Conservation (phyloP, 768 basidiomycete genomes). For the Russula sp. region DNA sequence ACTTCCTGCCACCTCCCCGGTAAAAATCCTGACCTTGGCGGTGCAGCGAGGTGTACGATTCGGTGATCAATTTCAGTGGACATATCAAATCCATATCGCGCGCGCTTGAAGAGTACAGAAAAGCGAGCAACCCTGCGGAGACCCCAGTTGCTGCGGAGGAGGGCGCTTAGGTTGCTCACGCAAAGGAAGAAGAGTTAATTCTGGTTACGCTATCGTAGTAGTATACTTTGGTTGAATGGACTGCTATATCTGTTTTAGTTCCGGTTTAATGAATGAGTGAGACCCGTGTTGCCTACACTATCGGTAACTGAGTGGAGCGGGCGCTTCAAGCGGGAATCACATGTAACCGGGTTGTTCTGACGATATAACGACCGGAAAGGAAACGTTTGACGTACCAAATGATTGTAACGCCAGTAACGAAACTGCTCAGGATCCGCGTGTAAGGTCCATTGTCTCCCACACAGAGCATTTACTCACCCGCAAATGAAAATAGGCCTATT, state of each 20-base stretch:
- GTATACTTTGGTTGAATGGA: not conserved
- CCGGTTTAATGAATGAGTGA: not conserved
- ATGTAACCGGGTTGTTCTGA: not conserved
- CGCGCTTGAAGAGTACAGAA: constrained; percentile 50
- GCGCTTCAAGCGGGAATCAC: constrained; percentile 1
- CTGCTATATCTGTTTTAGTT: not conserved
- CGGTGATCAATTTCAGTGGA: constrained; percentile 52
- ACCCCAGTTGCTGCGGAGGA: not conserved
- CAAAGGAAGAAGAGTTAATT: not conserved
- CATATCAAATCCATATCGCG: constrained; percentile 65
- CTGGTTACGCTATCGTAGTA: no score
- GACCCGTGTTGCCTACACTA: no score
- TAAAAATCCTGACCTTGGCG: constrained; percentile 4
- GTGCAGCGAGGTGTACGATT: constrained; percentile 55
- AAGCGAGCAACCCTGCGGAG: constrained; percentile 31
- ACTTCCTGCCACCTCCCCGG: not conserved
- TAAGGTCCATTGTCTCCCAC: constrained; percentile 38
- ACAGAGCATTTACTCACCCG: not conserved
- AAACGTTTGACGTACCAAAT: constrained; percentile 14
- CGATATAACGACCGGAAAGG: not conserved
- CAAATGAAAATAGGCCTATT: constrained; percentile 53
- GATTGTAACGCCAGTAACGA: constrained; percentile 57
- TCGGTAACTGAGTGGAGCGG: no score
- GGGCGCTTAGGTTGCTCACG: not conserved
- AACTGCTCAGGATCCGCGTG: constrained; percentile 65